These are phyloP conservation scores for Beauveria australis DNA, from an alignment of 2,329 filamentous ascomycete species.

Conservation along the genomic window DNA sequence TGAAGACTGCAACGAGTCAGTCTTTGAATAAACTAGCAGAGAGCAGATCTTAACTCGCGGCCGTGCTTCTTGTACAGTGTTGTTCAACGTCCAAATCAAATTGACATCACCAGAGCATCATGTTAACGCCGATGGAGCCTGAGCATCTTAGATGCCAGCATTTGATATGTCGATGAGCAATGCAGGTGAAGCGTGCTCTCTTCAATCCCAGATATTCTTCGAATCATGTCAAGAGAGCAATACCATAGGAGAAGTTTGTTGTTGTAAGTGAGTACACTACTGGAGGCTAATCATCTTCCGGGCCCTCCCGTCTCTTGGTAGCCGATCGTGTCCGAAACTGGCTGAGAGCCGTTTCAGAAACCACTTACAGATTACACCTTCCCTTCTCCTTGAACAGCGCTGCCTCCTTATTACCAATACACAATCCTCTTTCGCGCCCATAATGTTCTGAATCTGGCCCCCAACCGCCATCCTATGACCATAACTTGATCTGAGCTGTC, in stretches of 20 bases:
- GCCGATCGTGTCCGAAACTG: constrained; percentile 2
- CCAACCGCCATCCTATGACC: too few relatives aligned
- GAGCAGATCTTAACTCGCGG: too few relatives aligned
- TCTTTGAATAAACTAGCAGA: too few relatives aligned
- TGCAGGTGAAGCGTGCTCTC: neutral
- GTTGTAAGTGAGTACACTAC: neutral
- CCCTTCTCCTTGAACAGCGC: neutral
- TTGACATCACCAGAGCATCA: neutral
- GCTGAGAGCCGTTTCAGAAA: neutral
- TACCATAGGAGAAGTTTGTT: neutral
- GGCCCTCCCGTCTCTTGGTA: neutral
- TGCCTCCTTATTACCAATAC: too few relatives aligned
- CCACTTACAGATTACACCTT: neutral
- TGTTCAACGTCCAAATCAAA: too few relatives aligned
- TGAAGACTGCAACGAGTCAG: too few relatives aligned
- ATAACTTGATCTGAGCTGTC: neutral
- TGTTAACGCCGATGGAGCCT: neutral
- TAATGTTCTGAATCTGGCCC: neutral
- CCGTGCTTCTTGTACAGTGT: too few relatives aligned
- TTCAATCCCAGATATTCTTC: too few relatives aligned
- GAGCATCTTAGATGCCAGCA: neutral
- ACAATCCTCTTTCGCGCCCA: neutral
- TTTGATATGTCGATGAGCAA: neutral
- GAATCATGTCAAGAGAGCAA: neutral
- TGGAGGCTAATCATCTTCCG: neutral